Evolutionary conservation across 768 basidiomycete genomes (phyloP).

Genomic region (Cubamyces sp.): DNA sequence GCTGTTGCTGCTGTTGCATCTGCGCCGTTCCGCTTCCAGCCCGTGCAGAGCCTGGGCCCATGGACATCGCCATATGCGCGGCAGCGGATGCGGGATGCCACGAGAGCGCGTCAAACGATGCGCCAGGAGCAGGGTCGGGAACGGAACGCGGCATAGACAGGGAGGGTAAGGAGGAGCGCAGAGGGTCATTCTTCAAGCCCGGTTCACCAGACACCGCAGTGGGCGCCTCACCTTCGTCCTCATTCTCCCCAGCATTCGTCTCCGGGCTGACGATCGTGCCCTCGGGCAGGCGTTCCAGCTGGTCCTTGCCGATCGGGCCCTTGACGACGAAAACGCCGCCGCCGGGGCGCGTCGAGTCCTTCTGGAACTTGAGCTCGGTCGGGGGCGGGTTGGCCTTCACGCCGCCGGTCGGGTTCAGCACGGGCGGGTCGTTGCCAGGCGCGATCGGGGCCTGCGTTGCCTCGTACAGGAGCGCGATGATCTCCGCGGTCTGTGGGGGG

Average conservation of each 20-base stretch:
- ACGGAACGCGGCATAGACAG: slow-evolving; percentile 16
- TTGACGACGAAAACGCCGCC: slow-evolving; percentile 81
- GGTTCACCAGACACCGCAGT: slow-evolving; percentile 25
- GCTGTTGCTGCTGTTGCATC: not conserved
- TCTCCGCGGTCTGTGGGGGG: slow-evolving; percentile 77
- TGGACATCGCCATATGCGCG: slow-evolving; percentile 10
- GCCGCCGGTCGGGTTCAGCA: slow-evolving; percentile 80
- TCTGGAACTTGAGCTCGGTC: slow-evolving; percentile 67
- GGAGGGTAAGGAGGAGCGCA: slow-evolving; percentile 17
- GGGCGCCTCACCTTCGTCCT: slow-evolving; percentile 51
- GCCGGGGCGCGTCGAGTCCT: slow-evolving; percentile 82
- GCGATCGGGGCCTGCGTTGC: slow-evolving; percentile 82
- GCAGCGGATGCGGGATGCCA: slow-evolving; percentile 14
- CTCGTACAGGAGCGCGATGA: slow-evolving; percentile 89
- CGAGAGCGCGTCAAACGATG: slow-evolving; percentile 11
- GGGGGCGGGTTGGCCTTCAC: slow-evolving; percentile 57
- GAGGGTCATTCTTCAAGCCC: slow-evolving; percentile 25
- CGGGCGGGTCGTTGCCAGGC: slow-evolving; percentile 49
- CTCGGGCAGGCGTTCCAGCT: slow-evolving; percentile 48
- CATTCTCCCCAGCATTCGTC: slow-evolving; percentile 37
- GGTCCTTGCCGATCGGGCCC: slow-evolving; percentile 31
- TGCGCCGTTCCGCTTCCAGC: slow-evolving; percentile 2
- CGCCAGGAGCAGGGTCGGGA: slow-evolving; percentile 10
- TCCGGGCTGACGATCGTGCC: slow-evolving; percentile 58
- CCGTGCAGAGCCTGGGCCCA: slow-evolving; percentile 5